phyloP scores from a whole-genome alignment of 257 asterid species.

The Ocimum tenuiflorum region DNA sequence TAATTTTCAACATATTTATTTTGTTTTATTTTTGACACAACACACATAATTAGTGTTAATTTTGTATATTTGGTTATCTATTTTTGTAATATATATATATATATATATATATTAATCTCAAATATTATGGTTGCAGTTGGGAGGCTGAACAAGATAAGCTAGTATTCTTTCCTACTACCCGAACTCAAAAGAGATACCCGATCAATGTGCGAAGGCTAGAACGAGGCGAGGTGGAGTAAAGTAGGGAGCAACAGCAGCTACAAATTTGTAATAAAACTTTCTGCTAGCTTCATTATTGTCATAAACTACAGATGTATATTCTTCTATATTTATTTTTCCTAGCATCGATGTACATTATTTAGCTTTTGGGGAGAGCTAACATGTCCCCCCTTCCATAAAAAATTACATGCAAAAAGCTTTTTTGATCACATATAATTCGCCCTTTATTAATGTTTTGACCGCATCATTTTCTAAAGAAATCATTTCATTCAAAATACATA shows the following conservation, averaged over 20 bases:
- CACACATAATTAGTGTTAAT: no score
- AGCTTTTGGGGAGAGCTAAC: background rate
- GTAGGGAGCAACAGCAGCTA: slow-evolving; percentile 27
- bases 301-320: slow-evolving; percentile 23
- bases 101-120: background rate
- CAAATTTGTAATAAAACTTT: no score
- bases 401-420: no score
- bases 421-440: no score
- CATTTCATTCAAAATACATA: no score
- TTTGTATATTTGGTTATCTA: no score
- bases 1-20: no score
- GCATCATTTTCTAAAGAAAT: no score
- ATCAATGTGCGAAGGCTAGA: slow-evolving; percentile 45
- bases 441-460: no score
- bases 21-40: no score
- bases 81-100: background rate
- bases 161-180: slow-evolving; percentile 84
- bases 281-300: slow-evolving; percentile 15
- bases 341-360: slow-evolving; percentile 2
- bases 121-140: slow-evolving; percentile 52
- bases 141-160: slow-evolving; percentile 74
- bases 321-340: slow-evolving; percentile 4
- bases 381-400: no score
- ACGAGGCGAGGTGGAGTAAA: background rate
- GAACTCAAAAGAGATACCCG: slow-evolving; percentile 77